Evolutionary conservation across 495 filamentous ascomycete genomes (phyloP).

Genomic region (Hypoxylon cercidicola): DNA sequence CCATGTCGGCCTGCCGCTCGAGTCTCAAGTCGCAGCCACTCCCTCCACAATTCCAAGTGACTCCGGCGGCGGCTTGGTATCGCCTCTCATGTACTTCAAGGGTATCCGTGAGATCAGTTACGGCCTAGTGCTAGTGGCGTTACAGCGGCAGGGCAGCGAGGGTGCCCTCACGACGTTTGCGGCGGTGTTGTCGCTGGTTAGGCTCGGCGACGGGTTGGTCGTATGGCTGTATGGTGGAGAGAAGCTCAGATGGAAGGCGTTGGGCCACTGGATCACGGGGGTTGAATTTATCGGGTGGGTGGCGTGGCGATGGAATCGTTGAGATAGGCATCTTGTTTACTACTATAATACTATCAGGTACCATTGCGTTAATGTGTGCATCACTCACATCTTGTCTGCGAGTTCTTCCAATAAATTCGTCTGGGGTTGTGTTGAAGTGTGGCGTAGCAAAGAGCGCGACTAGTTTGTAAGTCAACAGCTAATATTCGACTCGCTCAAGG

Average conservation of each 20-base stretch:
- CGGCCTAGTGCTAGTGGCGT: constrained; percentile 14
- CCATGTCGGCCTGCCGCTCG: constrained; percentile 23
- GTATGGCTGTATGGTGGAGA: constrained; percentile 25
- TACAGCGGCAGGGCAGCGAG: constrained; percentile 21
- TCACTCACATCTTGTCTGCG: too few species aligned
- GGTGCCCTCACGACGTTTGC: constrained; percentile 22
- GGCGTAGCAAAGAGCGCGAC: too few species aligned
- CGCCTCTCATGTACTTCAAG: constrained; percentile 36
- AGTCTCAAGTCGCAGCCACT: background rate
- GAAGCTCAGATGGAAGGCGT: constrained; percentile 16
- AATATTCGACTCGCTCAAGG: too few species aligned
- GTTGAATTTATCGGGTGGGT: constrained; percentile 23
- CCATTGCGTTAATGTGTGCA: too few species aligned
- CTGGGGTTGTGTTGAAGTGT: too few species aligned
- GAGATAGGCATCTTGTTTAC: too few species aligned
- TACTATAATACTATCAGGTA: too few species aligned
- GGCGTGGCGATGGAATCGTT: constrained; percentile 12
- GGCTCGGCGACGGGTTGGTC: constrained; percentile 30
- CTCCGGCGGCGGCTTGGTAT: constrained; percentile 4
- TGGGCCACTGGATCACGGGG: constrained; percentile 32
- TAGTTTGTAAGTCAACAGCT: too few species aligned
- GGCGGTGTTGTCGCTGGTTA: constrained; percentile 22
- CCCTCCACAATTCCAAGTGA: background rate
- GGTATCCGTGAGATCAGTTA: constrained; percentile 31
- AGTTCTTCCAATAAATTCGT: too few species aligned